Base-by-base conservation (phyloP, 2,329 filamentous ascomycete genomes). In the Botrytis paeoniae region DNA sequence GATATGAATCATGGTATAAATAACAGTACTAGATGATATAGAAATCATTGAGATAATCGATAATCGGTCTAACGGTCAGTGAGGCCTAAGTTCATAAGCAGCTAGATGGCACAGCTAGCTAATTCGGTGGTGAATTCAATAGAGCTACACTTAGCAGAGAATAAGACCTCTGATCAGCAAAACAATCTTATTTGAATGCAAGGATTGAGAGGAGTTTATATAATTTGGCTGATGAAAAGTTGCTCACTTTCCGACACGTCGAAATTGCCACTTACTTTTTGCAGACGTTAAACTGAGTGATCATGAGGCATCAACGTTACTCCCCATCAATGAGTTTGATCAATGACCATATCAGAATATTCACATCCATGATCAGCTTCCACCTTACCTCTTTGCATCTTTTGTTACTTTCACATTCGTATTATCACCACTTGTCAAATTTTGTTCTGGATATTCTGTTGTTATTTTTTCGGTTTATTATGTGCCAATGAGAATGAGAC, bases 151-250 rank as follows among this genome's bases (percentile, higher is more conserved):
- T 32, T 57, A 18, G n/a, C n/a, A 57, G 51, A 18, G 0, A 9
- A 57, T 3, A 16, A 3, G 29, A 32, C 14, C 16, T 9, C 51
- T 29, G 2, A 57, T 18, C 7, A 29, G 14, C 3, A 9, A 29
- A 18, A 4, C 14, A 29, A 29, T 16, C 0, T 29, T 18, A 3
- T 16, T 54, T 9, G 3, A 18, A 29, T 57, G 3, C 1, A 57
- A 57, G 2, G 5, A 18, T 8, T 8, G 14, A 18, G n/a, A 29
- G 14, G 3, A 57, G 29, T 29, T 18, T 57, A 57, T 29, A 57
- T 29, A 29, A 14, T 16, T 8, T 1, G 51, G n/a, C 14, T 29
- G 14, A 0, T 29, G n/a, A 9, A 9, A 1, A 29, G 3, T n/a
- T 54, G 2, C 32, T 8, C 4, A 1, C 5, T 29, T 54, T 29